Evolutionary conservation across 495 filamentous ascomycete genomes (phyloP), one percentile per base, ranked within the genome.

Genomic region (Hypoxylon subgilvum): DNA sequence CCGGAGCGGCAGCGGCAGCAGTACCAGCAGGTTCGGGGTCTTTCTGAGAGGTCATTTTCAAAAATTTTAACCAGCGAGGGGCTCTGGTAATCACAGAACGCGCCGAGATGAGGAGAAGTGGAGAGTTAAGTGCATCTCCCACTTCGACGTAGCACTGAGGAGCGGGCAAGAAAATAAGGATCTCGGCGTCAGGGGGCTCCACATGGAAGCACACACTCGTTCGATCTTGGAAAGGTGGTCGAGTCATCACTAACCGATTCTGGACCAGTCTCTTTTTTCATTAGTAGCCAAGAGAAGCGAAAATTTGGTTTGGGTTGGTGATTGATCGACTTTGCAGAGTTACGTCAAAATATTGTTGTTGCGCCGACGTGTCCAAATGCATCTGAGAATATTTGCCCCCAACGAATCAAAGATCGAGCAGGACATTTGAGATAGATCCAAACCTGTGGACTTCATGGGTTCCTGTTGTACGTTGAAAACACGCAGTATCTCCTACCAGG

Each of bases 91-190:
- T 34, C 14, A 38, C 21, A 22, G 14, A 35, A 47, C 36, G 14
- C 16, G 18, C 45, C 40, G 6, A 19, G 36, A 41, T 53, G 60
- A 63, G 52, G 52, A 57, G 52, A 53, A 53, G 52, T 52, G 60
- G 53, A 49, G 42, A 53, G 52, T 16, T 52, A 2, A 32, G 28
- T 30, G 50, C 51, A 39, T 21, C 25, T 43, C 21, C 36, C 4
- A 2, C 35, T 58, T 45, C 31, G 30, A 36, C 12, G 14, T 34
- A 49, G 28, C 43, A 49, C 32, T 13, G 42, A 14, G 35, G 6
- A 48, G 32, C 6, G 14, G 27, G n/a, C 27, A 18, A 40, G 17
- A 40, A n/a, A 21, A 40, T 35, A 10, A 43, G 19, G 31, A 18
- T 16, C 18, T 25, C 18, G 30, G 19, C 8, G 9, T 14, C 31